Conservation (phyloP, 768 basidiomycete genomes). For the Rhodotorula taiwanensis region DNA sequence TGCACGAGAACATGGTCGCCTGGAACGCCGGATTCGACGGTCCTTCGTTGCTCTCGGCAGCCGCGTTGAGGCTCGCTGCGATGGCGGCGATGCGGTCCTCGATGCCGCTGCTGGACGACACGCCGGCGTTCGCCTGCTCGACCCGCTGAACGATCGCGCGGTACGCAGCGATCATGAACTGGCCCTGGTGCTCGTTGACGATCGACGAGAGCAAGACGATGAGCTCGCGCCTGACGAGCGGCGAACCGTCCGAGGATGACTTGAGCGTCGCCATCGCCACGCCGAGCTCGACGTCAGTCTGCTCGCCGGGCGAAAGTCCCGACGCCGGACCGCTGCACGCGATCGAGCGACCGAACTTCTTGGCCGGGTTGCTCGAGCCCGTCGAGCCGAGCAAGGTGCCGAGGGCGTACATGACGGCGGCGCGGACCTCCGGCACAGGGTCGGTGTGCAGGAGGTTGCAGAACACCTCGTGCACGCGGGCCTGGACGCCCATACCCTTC, state of each 20-base stretch:
- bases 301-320: constrained; percentile 38
- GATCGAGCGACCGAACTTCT: constrained; percentile 44
- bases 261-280: constrained; percentile 83
- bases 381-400: constrained; percentile 89
- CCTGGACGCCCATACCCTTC: constrained; percentile 72
- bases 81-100: constrained; percentile 39
- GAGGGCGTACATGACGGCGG: constrained; percentile 81
- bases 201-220: constrained; percentile 83
- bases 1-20: constrained; percentile 76
- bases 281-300: constrained; percentile 67
- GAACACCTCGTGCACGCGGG: constrained; percentile 64
- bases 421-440: constrained; percentile 85
- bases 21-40: constrained; percentile 35
- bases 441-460: constrained; percentile 66
- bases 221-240: constrained; percentile 92
- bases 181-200: constrained; percentile 92
- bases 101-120: constrained; percentile 2
- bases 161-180: constrained; percentile 95
- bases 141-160: constrained; percentile 84
- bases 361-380: constrained; percentile 61
- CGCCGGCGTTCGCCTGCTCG: constrained; percentile 14
- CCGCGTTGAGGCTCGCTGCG: constrained; percentile 33
- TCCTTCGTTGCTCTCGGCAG: constrained; percentile 33
- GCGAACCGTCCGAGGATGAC: constrained; percentile 87
- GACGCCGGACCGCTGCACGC: constrained; percentile 27